Evolutionary conservation across 306 rosid species (phyloP).

Genomic region (Trifolium dubium): DNA sequence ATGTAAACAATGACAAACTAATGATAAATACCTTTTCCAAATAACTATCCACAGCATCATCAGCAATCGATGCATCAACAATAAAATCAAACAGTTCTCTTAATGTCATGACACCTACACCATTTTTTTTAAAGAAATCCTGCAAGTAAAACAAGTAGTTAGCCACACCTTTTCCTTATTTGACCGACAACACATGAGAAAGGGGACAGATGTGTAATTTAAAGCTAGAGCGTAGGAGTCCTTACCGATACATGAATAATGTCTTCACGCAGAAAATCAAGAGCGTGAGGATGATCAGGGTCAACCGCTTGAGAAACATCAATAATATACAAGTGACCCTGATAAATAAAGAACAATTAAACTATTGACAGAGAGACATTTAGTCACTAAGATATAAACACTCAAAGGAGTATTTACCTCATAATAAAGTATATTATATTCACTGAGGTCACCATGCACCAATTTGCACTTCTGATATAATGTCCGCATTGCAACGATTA

Average conservation of each 20-base stretch:
- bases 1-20: neutral
- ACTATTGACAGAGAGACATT: constrained; percentile 19
- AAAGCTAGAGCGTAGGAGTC: neutral
- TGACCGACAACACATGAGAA: constrained; percentile 1
- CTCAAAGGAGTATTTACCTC: constrained; percentile 55
- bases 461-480: constrained; percentile 88
- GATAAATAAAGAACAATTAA: constrained; percentile 36
- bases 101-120: constrained; percentile 92
- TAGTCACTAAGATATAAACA: constrained; percentile 27
- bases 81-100: constrained; percentile 87
- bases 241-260: constrained; percentile 81
- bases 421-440: constrained; percentile 82
- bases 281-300: constrained; percentile 87
- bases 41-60: constrained; percentile 74
- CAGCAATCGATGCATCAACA: constrained; percentile 81
- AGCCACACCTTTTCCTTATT: constrained; percentile 22
- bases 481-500: constrained; percentile 82
- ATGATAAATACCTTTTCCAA: constrained; percentile 70
- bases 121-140: constrained; percentile 84
- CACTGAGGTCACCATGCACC: constrained; percentile 96
- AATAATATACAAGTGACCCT: constrained; percentile 89
- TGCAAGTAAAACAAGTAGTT: constrained; percentile 46
- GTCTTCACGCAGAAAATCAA: constrained; percentile 83
- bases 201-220: constrained; percentile 6
- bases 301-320: constrained; percentile 98